A percentile compares a stretch with the other conserved stretches of the same genome.
Conservation (phyloP, 495 filamentous ascomycete species). For the Aspergillus wentii region DNA sequence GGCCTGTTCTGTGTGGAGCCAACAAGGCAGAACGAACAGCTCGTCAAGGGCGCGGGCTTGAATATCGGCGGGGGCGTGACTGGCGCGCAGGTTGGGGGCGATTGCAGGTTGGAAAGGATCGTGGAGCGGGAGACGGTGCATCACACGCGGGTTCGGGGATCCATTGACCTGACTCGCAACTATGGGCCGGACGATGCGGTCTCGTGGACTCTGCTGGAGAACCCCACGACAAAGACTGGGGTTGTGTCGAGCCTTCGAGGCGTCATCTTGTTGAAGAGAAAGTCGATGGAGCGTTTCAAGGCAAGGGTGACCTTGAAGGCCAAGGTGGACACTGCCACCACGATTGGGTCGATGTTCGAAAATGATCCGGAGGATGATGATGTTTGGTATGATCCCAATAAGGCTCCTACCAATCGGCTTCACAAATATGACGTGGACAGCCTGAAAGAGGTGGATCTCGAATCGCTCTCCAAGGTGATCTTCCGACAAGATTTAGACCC, state of each 20-base stretch:
- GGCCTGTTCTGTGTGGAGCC: not conserved
- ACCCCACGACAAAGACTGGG: not conserved
- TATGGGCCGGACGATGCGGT: not conserved
- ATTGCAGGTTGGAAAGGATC: not conserved
- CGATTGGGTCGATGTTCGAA: not conserved
- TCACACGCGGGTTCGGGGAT: not conserved
- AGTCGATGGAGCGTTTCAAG: not conserved
- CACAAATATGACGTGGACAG: not conserved
- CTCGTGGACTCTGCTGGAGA: not conserved
- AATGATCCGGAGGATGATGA: not conserved
- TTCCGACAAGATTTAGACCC: too few relatives aligned
- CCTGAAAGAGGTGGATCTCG: not conserved
- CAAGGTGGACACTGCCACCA: not conserved
- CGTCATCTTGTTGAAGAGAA: not conserved
- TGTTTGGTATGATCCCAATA: not conserved
- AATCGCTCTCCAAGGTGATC: not conserved
- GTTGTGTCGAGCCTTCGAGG: not conserved
- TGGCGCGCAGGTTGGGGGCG: not conserved
- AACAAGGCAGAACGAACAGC: not conserved
- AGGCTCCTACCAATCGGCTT: not conserved
- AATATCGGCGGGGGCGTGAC: not conserved
- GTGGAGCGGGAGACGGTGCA: not conserved
- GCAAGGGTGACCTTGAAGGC: not conserved
- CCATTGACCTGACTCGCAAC: not conserved
- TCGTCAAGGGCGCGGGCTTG: not conserved